phyloP scores from a whole-genome alignment of 2,329 filamentous ascomycete species.

The Paradendryphiella salina region DNA sequence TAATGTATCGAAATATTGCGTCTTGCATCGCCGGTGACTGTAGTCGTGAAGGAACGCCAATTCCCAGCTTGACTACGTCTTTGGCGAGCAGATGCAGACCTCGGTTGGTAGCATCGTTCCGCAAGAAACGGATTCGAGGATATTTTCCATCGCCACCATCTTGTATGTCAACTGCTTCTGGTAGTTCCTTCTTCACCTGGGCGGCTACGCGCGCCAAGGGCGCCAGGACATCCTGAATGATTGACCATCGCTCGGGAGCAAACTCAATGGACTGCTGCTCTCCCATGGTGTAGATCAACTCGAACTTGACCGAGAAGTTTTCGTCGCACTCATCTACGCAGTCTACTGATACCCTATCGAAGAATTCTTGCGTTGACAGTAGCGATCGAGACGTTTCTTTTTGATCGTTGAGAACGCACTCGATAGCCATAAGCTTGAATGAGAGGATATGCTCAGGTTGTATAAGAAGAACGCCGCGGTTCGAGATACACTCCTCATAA shows the following conservation, averaged over 20 bases:
- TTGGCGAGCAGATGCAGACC: conserved; percentile 33
- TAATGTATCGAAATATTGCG: conserved; percentile 53
- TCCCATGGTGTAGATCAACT: conserved; percentile 67
- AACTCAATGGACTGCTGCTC: conserved; percentile 56
- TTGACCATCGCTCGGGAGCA: conserved; percentile 59
- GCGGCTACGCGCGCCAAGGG: conserved; percentile 47
- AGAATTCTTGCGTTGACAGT: conserved; percentile 50
- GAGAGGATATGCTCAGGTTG: conserved; percentile 68
- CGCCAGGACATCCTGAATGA: conserved; percentile 58
- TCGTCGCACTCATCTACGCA: conserved; percentile 70
- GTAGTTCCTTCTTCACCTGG: conserved; percentile 36
- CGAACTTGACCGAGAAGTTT: conserved; percentile 63
- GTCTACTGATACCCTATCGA: conserved; percentile 55
- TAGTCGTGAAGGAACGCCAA: conserved; percentile 52
- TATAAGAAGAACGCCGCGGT: conserved; percentile 61
- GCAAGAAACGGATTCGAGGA: conserved; percentile 56
- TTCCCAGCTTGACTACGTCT: conserved; percentile 51
- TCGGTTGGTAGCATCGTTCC: conserved; percentile 40
- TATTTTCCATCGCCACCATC: conserved; percentile 45
- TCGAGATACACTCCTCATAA: conserved; percentile 53
- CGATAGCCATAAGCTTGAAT: conserved; percentile 64
- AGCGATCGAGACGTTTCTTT: conserved; percentile 41
- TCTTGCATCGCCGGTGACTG: conserved; percentile 39
- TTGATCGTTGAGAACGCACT: conserved; percentile 49
- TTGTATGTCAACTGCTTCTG: conserved; percentile 52